Percentiles rank a stretch among this genome's conserved stretches.
These are phyloP conservation scores for Penicillium argentinense DNA, from an alignment of 495 filamentous ascomycete species.

Conservation along the genomic window DNA sequence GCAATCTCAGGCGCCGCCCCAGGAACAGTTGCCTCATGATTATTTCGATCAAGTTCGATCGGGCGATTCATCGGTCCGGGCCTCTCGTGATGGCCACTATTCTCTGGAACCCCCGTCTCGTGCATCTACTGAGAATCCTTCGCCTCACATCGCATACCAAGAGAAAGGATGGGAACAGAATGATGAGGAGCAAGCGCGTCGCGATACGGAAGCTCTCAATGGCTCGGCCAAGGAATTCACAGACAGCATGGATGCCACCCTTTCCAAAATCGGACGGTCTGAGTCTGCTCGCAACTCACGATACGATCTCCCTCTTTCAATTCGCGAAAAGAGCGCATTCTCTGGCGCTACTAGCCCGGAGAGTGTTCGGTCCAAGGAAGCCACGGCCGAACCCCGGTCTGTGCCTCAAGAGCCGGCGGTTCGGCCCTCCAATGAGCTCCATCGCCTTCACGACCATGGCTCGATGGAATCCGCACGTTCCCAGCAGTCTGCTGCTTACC, in stretches of 20 bases:
- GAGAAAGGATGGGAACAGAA: constrained; percentile 70
- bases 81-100: constrained; percentile 20
- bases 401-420: constrained; percentile 27
- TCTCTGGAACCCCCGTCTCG: constrained; percentile 16
- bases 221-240: constrained; percentile 62
- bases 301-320: constrained; percentile 43
- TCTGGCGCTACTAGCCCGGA: constrained; percentile 36
- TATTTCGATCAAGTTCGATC: constrained; percentile 21
- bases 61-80: constrained; percentile 19
- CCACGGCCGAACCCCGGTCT: constrained; percentile 19
- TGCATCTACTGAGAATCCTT: constrained; percentile 41
- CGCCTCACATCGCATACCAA: constrained; percentile 89
- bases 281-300: constrained; percentile 65
- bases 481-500: constrained; percentile 32
- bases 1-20: constrained; percentile 23
- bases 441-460: constrained; percentile 37
- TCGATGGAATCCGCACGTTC: constrained; percentile 38
- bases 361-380: constrained; percentile 28
- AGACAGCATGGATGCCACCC: constrained; percentile 48
- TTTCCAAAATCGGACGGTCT: constrained; percentile 55
- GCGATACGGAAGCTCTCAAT: constrained; percentile 13
- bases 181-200: constrained; percentile 35
- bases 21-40: constrained; percentile 38
- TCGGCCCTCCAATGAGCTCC: constrained; percentile 40
- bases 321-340: constrained; percentile 34